phyloP scores from a whole-genome alignment of 257 asterid species.

The Solanum neorickii region DNA sequence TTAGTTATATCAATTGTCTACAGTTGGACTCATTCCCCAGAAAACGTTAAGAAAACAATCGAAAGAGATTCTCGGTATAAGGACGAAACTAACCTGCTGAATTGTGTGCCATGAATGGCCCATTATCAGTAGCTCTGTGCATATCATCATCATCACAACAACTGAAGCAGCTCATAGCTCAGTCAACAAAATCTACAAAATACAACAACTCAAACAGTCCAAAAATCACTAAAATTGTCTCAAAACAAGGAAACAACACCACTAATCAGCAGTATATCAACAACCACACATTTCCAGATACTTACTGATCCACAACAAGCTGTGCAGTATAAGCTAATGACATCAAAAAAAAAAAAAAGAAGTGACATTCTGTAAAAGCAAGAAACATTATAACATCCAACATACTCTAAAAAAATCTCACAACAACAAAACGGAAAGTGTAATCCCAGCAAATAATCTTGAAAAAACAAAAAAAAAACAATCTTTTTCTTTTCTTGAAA shows the following conservation, averaged over 20 bases:
- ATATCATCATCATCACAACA: constrained; percentile 61
- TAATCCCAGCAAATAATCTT: background rate
- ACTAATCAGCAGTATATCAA: background rate
- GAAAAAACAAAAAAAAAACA: background rate
- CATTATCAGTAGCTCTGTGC: constrained; percentile 46
- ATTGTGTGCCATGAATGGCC: constrained; percentile 20
- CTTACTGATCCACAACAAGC: background rate
- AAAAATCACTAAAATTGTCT: background rate
- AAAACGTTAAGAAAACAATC: background rate
- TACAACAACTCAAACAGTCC: background rate
- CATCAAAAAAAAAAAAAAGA: background rate
- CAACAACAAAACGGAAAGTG: background rate
- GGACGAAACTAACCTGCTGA: constrained; percentile 38
- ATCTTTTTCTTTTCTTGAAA: background rate
- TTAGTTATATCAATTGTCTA: background rate
- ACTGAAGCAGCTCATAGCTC: constrained; percentile 57
- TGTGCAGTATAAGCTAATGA: background rate
- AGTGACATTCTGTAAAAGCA: background rate
- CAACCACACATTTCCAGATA: background rate
- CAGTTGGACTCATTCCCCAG: background rate
- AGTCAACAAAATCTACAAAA: background rate
- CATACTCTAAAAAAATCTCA: background rate
- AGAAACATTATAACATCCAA: background rate
- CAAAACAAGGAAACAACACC: background rate
- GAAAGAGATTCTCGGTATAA: background rate